These are phyloP conservation scores for Jamesozyma gamospora DNA, from an alignment of 805 yeast genomes.

Conservation along the genomic window DNA sequence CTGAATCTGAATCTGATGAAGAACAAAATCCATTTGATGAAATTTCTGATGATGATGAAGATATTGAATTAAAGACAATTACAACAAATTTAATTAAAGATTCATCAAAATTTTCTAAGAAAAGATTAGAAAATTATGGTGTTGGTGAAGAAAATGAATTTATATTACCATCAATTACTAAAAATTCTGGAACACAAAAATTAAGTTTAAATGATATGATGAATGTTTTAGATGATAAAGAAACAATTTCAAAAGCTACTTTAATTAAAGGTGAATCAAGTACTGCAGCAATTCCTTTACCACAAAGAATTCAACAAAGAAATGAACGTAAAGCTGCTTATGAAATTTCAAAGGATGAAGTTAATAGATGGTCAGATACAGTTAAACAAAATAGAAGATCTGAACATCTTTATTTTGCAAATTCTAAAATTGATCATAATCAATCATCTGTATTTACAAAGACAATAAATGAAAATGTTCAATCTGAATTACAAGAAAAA, in stretches of 20 bases:
- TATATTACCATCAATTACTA: conserved; percentile 44
- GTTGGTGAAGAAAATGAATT: conserved; percentile 59
- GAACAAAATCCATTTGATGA: conserved; percentile 30
- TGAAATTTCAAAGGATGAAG: conserved; percentile 78
- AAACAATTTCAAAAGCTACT: conserved; percentile 41
- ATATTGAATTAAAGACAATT: conserved; percentile 45
- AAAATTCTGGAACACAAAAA: conserved; percentile 26
- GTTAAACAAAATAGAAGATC: conserved; percentile 73
- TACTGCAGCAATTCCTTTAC: conserved; percentile 70
- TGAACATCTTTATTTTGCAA: conserved; percentile 68
- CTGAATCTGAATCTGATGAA: conserved; percentile 11
- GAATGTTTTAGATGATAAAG: conserved; percentile 46
- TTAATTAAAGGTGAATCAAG: conserved; percentile 33
- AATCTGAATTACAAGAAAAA: conserved; percentile 56
- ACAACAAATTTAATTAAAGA: conserved; percentile 31
- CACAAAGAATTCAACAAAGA: conserved; percentile 75
- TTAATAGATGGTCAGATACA: conserved; percentile 79
- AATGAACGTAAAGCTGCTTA: conserved; percentile 85
- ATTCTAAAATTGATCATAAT: conserved; percentile 32
- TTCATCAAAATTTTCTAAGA: conserved; percentile 29
- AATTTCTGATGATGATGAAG: conserved; percentile 39
- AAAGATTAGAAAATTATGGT: conserved; percentile 42
- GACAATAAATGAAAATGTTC: conserved; percentile 32
- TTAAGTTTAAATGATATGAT: conserved; percentile 69
- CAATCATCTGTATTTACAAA: conserved; percentile 48